Percentiles rank a stretch among this genome's conserved stretches.
Evolutionary conservation across 2,329 filamentous ascomycete species (phyloP).

Genomic region (Teratosphaeria pseudoeucalypti): DNA sequence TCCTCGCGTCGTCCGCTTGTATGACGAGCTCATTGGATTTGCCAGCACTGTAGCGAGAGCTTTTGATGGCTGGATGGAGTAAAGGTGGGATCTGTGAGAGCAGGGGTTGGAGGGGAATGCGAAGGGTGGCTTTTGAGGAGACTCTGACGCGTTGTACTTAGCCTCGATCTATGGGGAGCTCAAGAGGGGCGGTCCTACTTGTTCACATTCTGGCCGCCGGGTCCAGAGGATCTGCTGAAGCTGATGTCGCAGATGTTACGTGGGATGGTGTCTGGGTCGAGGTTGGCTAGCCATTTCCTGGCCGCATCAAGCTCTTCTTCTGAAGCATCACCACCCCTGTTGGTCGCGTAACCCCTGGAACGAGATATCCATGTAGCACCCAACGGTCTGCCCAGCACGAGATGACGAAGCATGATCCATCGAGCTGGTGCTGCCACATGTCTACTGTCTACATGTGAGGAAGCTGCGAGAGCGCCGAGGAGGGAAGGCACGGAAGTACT

Average conservation of each 20-base stretch:
- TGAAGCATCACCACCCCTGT: slow-evolving; percentile 8
- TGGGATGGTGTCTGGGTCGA: slow-evolving; percentile 46
- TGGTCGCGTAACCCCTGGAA: slow-evolving; percentile 7
- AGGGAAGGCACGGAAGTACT: neutral
- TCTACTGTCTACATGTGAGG: neutral
- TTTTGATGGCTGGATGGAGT: slow-evolving; percentile 42
- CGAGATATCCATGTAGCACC: neutral
- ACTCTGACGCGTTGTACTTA: slow-evolving; percentile 36
- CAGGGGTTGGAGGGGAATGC: slow-evolving; percentile 42
- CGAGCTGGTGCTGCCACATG: neutral
- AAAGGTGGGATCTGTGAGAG: slow-evolving; percentile 44
- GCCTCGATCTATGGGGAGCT: neutral
- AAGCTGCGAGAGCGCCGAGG: no score
- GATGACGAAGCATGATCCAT: neutral
- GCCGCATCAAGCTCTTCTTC: slow-evolving; percentile 29
- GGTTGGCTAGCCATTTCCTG: slow-evolving; percentile 46
- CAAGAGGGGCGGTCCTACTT: slow-evolving; percentile 40
- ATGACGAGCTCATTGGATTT: slow-evolving; percentile 47
- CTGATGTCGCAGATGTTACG: slow-evolving; percentile 47
- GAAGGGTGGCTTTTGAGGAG: slow-evolving; percentile 57
- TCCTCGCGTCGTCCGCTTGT: slow-evolving; percentile 53
- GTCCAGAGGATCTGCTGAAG: slow-evolving; percentile 54
- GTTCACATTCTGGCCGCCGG: slow-evolving; percentile 59
- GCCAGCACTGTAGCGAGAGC: slow-evolving; percentile 46
- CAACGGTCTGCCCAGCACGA: neutral